Conservation (phyloP, 495 filamentous ascomycete species). For the Sporormia fimetaria region DNA sequence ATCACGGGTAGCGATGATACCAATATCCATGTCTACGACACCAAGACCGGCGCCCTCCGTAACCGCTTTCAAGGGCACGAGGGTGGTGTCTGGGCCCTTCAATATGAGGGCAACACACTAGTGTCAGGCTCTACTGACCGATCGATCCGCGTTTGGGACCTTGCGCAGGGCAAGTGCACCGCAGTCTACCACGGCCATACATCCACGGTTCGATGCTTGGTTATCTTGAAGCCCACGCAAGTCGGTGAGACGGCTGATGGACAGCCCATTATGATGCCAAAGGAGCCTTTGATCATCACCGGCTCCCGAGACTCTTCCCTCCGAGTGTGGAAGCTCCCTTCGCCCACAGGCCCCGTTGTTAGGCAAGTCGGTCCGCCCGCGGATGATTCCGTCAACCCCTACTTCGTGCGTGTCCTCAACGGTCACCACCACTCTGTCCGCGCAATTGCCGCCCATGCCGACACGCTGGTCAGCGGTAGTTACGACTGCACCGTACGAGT, state of each 20-base stretch:
- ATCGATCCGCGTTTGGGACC: constrained; percentile 95
- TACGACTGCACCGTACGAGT: constrained; percentile 95
- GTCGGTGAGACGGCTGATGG: constrained; percentile 62
- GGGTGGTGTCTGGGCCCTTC: constrained; percentile 93
- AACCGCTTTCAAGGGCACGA: constrained; percentile 84
- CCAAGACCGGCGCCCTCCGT: constrained; percentile 78
- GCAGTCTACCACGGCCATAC: constrained; percentile 97
- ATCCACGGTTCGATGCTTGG: constrained; percentile 89
- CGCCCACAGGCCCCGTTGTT: constrained; percentile 58
- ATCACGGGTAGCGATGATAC: constrained; percentile 96
- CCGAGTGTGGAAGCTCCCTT: constrained; percentile 91
- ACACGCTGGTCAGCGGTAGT: constrained; percentile 96
- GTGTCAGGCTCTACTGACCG: constrained; percentile 96
- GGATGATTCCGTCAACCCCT: constrained; percentile 80
- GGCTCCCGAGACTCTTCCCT: constrained; percentile 92
- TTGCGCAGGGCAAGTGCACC: constrained; percentile 77
- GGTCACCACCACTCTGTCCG: constrained; percentile 95
- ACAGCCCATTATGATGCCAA: constrained; percentile 75
- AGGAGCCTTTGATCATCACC: constrained; percentile 89
- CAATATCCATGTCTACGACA: constrained; percentile 97
- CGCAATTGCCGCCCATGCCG: constrained; percentile 89
- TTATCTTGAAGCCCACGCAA: constrained; percentile 80
- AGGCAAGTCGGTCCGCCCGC: constrained; percentile 63
- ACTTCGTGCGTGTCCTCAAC: constrained; percentile 75
- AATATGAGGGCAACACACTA: constrained; percentile 88